Conservation (phyloP, 176 grass and related monocot genomes). For the Bothriochloa decipiens region DNA sequence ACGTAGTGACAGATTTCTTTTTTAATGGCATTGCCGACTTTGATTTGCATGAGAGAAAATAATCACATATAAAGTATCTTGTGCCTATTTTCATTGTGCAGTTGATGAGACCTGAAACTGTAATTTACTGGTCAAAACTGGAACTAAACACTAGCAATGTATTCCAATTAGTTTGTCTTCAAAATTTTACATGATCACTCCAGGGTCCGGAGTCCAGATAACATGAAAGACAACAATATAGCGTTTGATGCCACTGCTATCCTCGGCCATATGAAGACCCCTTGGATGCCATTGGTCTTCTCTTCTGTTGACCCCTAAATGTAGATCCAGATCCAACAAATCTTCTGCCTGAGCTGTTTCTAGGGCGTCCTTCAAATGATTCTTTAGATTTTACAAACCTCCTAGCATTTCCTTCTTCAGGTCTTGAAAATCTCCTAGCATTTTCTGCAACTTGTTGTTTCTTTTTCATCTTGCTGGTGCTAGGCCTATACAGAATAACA, state of each 20-base stretch:
- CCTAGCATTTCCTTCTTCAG: slow-evolving; percentile 32
- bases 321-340: slow-evolving; percentile 40
- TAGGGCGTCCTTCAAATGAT: slow-evolving; percentile 43
- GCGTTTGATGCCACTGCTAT: slow-evolving; percentile 22
- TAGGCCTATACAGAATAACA: slow-evolving; percentile 88
- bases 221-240: background rate
- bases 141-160: slow-evolving; percentile 20
- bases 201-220: background rate
- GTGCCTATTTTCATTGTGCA: slow-evolving; percentile 4
- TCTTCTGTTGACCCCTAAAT: slow-evolving; percentile 49
- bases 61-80: background rate
- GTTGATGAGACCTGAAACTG: slow-evolving; percentile 4
- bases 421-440: slow-evolving; percentile 39
- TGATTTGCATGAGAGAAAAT: background rate
- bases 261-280: slow-evolving; percentile 32
- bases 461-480: slow-evolving; percentile 90
- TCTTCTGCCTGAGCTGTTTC: slow-evolving; percentile 36
- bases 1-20: background rate
- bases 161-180: slow-evolving; percentile 26
- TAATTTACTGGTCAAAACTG: background rate
- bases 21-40: slow-evolving; percentile 1
- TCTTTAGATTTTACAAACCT: slow-evolving; percentile 43
- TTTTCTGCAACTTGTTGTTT: slow-evolving; percentile 48
- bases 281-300: slow-evolving; percentile 40
- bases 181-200: slow-evolving; percentile 37